These are phyloP conservation scores for Niveomyces coronatus DNA, from an alignment of 2,329 filamentous ascomycete genomes.

Conservation along the genomic window DNA sequence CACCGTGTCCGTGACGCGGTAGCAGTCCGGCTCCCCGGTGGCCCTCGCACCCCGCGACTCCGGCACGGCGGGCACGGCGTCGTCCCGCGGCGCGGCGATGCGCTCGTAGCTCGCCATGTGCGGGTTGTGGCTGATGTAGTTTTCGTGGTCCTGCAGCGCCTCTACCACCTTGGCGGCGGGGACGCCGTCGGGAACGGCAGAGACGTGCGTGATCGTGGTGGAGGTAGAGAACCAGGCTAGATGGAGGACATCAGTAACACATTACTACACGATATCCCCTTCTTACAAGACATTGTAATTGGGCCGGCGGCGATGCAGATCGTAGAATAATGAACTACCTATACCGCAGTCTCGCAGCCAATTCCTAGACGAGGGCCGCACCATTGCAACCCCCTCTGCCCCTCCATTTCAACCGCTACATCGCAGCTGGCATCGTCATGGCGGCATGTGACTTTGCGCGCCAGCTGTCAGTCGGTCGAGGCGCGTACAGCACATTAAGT, in stretches of 20 bases:
- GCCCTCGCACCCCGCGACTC: slow-evolving; percentile 17
- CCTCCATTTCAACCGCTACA: too few relatives aligned
- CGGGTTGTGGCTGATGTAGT: slow-evolving; percentile 43
- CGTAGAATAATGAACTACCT: too few relatives aligned
- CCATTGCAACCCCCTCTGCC: too few relatives aligned
- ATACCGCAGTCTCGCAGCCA: too few relatives aligned
- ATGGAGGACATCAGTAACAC: background rate
- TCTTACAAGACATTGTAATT: slow-evolving; percentile 6
- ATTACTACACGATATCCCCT: background rate
- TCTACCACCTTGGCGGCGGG: slow-evolving; percentile 28
- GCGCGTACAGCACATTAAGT: too few relatives aligned
- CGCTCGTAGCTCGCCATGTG: slow-evolving; percentile 35
- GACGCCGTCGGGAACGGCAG: slow-evolving; percentile 29
- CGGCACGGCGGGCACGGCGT: slow-evolving; percentile 20
- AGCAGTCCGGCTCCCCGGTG: slow-evolving; percentile 25
- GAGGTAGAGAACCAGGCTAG: slow-evolving; percentile 33
- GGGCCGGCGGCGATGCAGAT: too few relatives aligned
- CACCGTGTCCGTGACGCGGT: slow-evolving; percentile 38
- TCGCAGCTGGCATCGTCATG: too few relatives aligned
- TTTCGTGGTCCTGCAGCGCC: slow-evolving; percentile 40
- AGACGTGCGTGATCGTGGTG: slow-evolving; percentile 30
- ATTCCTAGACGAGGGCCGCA: too few relatives aligned
- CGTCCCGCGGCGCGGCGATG: slow-evolving; percentile 20
- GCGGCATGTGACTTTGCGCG: too few relatives aligned
- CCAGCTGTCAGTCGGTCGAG: too few relatives aligned